phyloP scores from a whole-genome alignment of 805 yeast species.

The Ogataea henricii region DNA sequence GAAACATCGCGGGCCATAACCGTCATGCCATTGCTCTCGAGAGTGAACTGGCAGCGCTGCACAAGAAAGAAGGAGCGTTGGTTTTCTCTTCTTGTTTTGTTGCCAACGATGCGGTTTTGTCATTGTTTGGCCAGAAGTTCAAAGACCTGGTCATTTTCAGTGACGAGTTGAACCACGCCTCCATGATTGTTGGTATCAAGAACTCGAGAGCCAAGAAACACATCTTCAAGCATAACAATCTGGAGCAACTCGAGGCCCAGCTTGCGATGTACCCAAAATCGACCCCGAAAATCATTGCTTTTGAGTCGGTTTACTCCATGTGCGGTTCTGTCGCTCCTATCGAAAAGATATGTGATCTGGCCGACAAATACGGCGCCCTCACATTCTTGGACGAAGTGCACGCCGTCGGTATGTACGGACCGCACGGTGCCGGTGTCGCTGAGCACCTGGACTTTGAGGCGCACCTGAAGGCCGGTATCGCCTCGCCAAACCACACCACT shows the following conservation, averaged over 20 bases:
- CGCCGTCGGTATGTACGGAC: conserved; percentile 99
- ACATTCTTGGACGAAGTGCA: conserved; percentile 98
- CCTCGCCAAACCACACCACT: conserved; percentile 53
- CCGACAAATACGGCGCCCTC: conserved; percentile 95
- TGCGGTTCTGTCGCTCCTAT: conserved; percentile 97
- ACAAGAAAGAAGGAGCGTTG: conserved; percentile 91
- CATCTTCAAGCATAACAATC: conserved; percentile 87
- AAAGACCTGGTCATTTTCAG: conserved; percentile 89
- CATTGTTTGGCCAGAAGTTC: conserved; percentile 87
- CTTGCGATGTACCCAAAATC: conserved; percentile 79
- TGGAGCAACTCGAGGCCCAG: conserved; percentile 76
- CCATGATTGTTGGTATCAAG: conserved; percentile 94
- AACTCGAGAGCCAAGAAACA: conserved; percentile 89
- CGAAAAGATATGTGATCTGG: conserved; percentile 88
- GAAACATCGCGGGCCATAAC: conserved; percentile 98
- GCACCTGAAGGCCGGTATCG: conserved; percentile 69
- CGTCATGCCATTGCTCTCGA: conserved; percentile 85
- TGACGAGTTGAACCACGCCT: conserved; percentile 94
- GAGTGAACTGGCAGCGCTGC: conserved; percentile 83
- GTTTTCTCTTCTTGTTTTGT: conserved; percentile 96
- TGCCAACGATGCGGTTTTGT: conserved; percentile 92
- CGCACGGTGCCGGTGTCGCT: conserved; percentile 99
- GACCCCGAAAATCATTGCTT: conserved; percentile 94
- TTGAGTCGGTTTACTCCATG: conserved; percentile 97
- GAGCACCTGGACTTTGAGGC: conserved; percentile 91